Conservation (phyloP, 371 early-diverging fungal genomes). For the Mucor circinelloides region DNA sequence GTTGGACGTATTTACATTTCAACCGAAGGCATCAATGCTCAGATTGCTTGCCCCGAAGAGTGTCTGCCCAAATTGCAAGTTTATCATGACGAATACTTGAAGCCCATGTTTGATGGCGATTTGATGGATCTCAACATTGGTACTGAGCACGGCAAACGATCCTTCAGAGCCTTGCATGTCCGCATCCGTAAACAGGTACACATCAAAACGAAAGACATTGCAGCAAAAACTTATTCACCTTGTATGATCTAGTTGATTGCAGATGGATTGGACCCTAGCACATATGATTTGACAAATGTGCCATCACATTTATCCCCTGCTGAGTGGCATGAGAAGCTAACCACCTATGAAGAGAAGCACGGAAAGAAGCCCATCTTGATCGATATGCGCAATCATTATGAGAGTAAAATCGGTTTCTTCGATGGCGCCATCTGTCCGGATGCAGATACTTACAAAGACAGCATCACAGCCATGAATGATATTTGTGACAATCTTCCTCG, state of each 20-base stretch:
- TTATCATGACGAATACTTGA: slow-evolving; percentile 28
- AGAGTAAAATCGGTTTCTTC: slow-evolving; percentile 77
- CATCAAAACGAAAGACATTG: neutral
- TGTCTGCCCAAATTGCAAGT: slow-evolving; percentile 46
- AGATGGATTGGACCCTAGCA: slow-evolving; percentile 55
- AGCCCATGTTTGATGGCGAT: slow-evolving; percentile 38
- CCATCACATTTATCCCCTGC: slow-evolving; percentile 73
- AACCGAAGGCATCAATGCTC: slow-evolving; percentile 84
- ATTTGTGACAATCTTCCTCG: slow-evolving; percentile 51
- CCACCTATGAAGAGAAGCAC: slow-evolving; percentile 35
- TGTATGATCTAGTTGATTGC: slow-evolving; percentile 56
- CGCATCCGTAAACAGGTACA: slow-evolving; percentile 67
- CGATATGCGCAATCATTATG: slow-evolving; percentile 86
- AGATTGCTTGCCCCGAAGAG: slow-evolving; percentile 71
- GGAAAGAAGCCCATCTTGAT: slow-evolving; percentile 61
- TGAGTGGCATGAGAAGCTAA: slow-evolving; percentile 64
- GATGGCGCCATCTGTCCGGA: slow-evolving; percentile 74
- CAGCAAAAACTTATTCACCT: too few relatives aligned
- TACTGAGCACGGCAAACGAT: slow-evolving; percentile 62
- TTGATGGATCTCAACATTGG: slow-evolving; percentile 70
- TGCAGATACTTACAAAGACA: slow-evolving; percentile 76
- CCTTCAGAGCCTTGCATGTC: slow-evolving; percentile 77
- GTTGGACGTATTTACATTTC: slow-evolving; percentile 80
- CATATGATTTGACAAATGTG: slow-evolving; percentile 62
- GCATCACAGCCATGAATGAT: slow-evolving; percentile 51